Conservation (phyloP, 2,329 filamentous ascomycete species). For the Xylariaceae sp. region DNA sequence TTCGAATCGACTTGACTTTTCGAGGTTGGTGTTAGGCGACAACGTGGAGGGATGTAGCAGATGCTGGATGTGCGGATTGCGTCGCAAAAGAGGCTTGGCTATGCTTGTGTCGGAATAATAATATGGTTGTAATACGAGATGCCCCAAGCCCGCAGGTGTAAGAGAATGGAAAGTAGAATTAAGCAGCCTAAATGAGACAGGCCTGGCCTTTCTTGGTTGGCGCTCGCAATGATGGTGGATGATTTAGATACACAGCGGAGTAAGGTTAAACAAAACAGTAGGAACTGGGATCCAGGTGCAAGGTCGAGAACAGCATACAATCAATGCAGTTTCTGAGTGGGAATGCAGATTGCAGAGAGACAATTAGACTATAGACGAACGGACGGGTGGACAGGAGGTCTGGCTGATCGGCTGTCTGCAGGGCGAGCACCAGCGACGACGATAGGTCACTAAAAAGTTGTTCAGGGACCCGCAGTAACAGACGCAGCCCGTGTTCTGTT, state of each 20-base stretch:
- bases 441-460: constrained; percentile 9
- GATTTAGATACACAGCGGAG: constrained; percentile 13
- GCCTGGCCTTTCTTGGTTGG: constrained; percentile 12
- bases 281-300: constrained; percentile 6
- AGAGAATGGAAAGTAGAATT: constrained; percentile 29
- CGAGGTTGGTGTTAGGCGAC: constrained; percentile 10
- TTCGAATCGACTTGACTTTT: constrained; percentile 8
- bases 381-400: constrained; percentile 4
- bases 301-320: neutral
- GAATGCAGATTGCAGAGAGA: constrained; percentile 22
- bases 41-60: constrained; percentile 3
- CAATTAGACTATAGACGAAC: constrained; percentile 3
- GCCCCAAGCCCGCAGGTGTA: constrained; percentile 25
- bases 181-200: constrained; percentile 28
- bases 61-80: constrained; percentile 1
- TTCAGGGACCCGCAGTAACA: constrained; percentile 3
- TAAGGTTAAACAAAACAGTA: constrained; percentile 1
- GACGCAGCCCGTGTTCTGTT: neutral
- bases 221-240: constrained; percentile 8
- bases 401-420: constrained; percentile 8
- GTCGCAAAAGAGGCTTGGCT: constrained; percentile 23
- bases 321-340: constrained; percentile 18
- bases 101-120: constrained; percentile 22
- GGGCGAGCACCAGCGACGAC: no score
- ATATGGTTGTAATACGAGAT: constrained; percentile 35